Conservation (phyloP, 345 rosid genomes). For the Euphorbia peplus region DNA sequence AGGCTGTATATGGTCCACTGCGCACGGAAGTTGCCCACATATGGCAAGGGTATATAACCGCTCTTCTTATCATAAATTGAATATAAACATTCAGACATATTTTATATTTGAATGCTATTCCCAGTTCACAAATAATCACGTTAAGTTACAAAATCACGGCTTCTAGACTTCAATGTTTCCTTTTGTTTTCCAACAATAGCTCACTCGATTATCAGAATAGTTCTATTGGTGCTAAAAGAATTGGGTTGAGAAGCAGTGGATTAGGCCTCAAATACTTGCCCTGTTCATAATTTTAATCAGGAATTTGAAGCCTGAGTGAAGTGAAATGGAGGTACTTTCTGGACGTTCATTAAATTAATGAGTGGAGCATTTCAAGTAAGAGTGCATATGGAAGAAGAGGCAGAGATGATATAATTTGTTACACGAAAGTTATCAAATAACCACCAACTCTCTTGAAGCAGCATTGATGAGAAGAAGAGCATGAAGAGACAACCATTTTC, state of each 20-base stretch:
- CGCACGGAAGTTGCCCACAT: slow-evolving; percentile 54
- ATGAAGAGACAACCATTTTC: not conserved
- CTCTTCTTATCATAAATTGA: slow-evolving; percentile 8
- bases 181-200: not conserved
- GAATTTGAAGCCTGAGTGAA: not conserved
- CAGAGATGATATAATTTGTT: too few relatives aligned
- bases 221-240: not conserved
- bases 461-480: not conserved
- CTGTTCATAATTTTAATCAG: not conserved
- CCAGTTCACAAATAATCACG: not conserved
- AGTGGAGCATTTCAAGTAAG: not conserved
- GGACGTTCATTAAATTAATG: not conserved
- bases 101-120: not conserved
- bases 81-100: not conserved
- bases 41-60: slow-evolving; percentile 45
- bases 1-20: slow-evolving; percentile 71
- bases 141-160: not conserved
- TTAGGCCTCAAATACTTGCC: not conserved
- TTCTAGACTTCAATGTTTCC: not conserved
- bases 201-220: not conserved
- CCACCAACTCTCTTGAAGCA: not conserved
- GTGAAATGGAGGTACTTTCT: not conserved
- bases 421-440: not conserved
- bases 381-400: too few relatives aligned
- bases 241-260: not conserved